phyloP scores from a whole-genome alignment of 371 early-diverging fungal species.

The Nematocida minor region DNA sequence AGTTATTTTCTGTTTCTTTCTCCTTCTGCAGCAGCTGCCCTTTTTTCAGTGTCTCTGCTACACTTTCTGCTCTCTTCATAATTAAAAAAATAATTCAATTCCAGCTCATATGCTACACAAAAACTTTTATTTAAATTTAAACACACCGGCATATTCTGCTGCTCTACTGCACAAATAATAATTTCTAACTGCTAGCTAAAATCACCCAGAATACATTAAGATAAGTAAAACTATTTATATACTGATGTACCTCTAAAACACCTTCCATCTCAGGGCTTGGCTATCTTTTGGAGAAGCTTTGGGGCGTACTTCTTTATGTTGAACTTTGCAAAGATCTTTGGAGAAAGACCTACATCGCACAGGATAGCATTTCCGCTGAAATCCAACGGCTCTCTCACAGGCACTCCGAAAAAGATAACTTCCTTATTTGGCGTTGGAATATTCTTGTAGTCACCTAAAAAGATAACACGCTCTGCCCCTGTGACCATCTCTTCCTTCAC shows the following conservation, averaged over 20 bases:
- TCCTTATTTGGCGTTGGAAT: constrained; percentile 5
- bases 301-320: constrained; percentile 32
- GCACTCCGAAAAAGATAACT: constrained; percentile 38
- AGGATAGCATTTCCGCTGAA: constrained; percentile 31
- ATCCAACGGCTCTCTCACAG: not conserved
- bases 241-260: no score
- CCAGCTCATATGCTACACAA: not conserved
- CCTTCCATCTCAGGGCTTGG: constrained; percentile 1
- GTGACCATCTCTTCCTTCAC: constrained; percentile 3
- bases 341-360: constrained; percentile 44
- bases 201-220: no score
- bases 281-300: constrained; percentile 46
- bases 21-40: constrained; percentile 28
- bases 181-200: no score
- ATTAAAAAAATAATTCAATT: constrained; percentile 26
- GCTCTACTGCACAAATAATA: no score
- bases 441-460: constrained; percentile 44
- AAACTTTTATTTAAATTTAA: constrained; percentile 7
- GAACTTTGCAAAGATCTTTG: not conserved
- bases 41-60: constrained; percentile 1
- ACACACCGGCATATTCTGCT: not conserved
- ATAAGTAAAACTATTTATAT: no score
- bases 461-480: constrained; percentile 20
- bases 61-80: constrained; percentile 33
- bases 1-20: constrained; percentile 47